Evolutionary conservation across 768 basidiomycete species (phyloP).

Genomic region (Plicaturopsis crispa): DNA sequence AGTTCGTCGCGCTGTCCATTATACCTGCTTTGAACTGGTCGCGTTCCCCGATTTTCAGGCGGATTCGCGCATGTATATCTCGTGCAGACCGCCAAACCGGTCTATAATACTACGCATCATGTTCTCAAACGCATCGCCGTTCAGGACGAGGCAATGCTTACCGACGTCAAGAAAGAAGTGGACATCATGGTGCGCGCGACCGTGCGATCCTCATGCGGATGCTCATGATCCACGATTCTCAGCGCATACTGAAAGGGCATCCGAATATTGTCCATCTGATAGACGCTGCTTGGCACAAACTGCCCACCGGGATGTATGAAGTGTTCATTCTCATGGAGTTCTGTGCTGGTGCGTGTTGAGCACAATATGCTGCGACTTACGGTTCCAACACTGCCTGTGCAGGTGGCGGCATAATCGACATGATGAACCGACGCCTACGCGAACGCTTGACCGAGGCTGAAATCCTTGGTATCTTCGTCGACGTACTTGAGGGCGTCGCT

Average conservation of each 20-base stretch:
- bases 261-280: conserved; percentile 95
- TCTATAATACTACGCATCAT: conserved; percentile 90
- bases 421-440: conserved; percentile 95
- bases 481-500: conserved; percentile 95
- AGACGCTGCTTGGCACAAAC: conserved; percentile 86
- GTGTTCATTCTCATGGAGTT: conserved; percentile 99
- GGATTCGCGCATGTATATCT: conserved; percentile 99
- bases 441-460: conserved; percentile 94
- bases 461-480: conserved; percentile 95
- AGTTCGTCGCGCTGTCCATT: conserved; percentile 3
- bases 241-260: conserved; percentile 89
- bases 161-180: conserved; percentile 95
- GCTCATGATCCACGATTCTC: conserved; percentile 10
- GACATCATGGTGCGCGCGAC: conserved; percentile 83
- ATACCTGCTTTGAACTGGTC: conserved; percentile 7
- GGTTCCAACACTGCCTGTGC: conserved; percentile 4
- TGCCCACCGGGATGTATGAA: conserved; percentile 81
- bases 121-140: conserved; percentile 97
- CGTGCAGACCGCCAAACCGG: conserved; percentile 77
- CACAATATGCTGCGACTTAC: too few species aligned
- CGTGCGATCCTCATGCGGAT: background rate
- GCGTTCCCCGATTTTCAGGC: conserved; percentile 40
- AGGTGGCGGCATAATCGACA: conserved; percentile 99
- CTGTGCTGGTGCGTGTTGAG: conserved; percentile 61
- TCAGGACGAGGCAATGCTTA: conserved; percentile 79